Base-by-base conservation (phyloP, 345 rosid species). In the Eucalyptus caleyi region DNA sequence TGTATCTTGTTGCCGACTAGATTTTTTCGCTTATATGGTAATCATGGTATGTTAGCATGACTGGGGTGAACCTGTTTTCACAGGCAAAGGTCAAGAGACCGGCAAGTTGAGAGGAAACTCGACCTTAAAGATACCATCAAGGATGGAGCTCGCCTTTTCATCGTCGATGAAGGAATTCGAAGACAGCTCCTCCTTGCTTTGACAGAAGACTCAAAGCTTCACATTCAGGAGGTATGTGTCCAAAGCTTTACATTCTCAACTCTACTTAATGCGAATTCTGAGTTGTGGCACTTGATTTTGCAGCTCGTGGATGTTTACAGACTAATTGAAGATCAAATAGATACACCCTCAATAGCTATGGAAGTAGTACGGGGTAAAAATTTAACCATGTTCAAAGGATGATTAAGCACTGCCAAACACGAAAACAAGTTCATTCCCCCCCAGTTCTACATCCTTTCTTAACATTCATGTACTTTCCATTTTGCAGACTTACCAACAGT, bases 181-280 rank as follows among this genome's bases (percentile, higher is more conserved):
- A 95, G 98, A 92, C 96, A 97, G 92, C 98, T 97, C 89, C 94
- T 97, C 89, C 95, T 96, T 90, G 99, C 99, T 49, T 88, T 96
- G 85, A 97, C 99, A 32, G 99, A 97, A 93, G 99, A 96, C 89
- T 97, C 98, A 7, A 97, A 94, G 92, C 99, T 97, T 94, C 99
- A 96, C 86, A 91, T 97, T 90, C 95, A 96, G 94, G 99, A 97
- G 99, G 99, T 37, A 54, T 34, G 50, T 40, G 47, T 87, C 50
- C 30, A n/a, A 87, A 53, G 50, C 42, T 30, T 65, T 65, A 42
- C 16, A 65, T 59, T 87, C 37, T 65, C 24, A 23, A 45, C 45
- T 30, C 37, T 9, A 87, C 15, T 40, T 60, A 60, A 50, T 50
- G 88, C 87, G 88, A 83, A 30, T 87, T 45, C 65, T 91, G 59